Base-by-base conservation (phyloP, 2,329 filamentous ascomycete genomes). In the Aspergillus jensenii region DNA sequence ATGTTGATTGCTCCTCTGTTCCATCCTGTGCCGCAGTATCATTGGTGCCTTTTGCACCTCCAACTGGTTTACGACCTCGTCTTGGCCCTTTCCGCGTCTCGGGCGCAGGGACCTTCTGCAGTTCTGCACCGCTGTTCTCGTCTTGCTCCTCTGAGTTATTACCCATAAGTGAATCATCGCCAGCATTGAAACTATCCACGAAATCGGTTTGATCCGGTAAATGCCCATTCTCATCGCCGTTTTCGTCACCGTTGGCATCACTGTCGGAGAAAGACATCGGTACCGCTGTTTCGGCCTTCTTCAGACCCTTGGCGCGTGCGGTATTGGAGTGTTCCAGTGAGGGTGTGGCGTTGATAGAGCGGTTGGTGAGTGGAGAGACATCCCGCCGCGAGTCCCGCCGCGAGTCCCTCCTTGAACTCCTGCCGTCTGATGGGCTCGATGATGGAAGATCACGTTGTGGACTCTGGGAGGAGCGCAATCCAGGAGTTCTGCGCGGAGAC, bases 401-500 rank as follows among this genome's bases (percentile, higher is more conserved):
- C 25, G 65, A 48, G 31, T 69, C 65, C 40, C 53, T 53, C 40
- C 65, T 66, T 23, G 62, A 58, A 62, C 59, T 62, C 59, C 73
- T 69, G 49, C 67, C 69, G 56, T 75, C 67, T 3, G 72, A 75
- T 2, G 75, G 74, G 54, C 74, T 77, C 11, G 75, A 75, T n/a
- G 72, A 72, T n/a, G 65, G 56, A 3, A 65, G 54, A 23, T 71
- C 68, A 56, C 68, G 69, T 19, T 71, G 69, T 15, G 68, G 69
- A 33, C 72, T 71, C 44, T 76, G 73, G 5, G 77, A 78, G n/a
- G 77, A 78, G 61, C 72, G 72, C 55, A 79, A 58, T 23, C 70
- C 72, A 3, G 75, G 73, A 4, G 76, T 78, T 58, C 75, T 71
- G 45, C 76, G 74, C 3, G 78, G 74, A 43, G 76, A 76, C 6